Percentiles rank a stretch among this genome's conserved stretches.
phyloP scores from a whole-genome alignment of 2,329 filamentous ascomycete genomes.

The Aspergillus fischeri region DNA sequence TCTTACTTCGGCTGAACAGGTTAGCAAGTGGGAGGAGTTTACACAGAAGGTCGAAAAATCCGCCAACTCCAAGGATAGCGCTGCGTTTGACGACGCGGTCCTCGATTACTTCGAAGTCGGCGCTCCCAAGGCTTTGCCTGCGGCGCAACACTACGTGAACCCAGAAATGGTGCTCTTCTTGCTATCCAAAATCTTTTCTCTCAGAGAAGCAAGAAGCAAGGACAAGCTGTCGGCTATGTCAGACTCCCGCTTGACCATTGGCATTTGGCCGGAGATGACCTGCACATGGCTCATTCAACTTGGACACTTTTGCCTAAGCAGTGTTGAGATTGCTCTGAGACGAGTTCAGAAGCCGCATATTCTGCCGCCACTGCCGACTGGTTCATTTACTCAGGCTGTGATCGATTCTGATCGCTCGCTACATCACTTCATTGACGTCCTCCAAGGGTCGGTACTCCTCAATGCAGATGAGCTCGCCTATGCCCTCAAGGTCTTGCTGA shows the following conservation, averaged over 20 bases:
- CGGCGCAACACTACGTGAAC: conserved; percentile 28
- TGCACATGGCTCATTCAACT: conserved; percentile 40
- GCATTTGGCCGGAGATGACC: conserved; percentile 35
- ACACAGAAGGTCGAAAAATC: conserved; percentile 27
- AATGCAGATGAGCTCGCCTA: conserved; percentile 38
- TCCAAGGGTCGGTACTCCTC: conserved; percentile 33
- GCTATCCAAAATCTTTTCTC: conserved; percentile 37
- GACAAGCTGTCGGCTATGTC: conserved; percentile 24
- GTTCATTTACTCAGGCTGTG: conserved; percentile 38
- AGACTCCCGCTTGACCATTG: conserved; percentile 26
- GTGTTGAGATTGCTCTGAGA: conserved; percentile 39
- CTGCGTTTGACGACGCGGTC: conserved; percentile 34
- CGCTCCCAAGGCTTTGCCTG: conserved; percentile 19
- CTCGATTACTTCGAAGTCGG: conserved; percentile 25
- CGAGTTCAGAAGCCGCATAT: conserved; percentile 31
- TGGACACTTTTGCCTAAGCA: conserved; percentile 36
- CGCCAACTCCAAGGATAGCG: conserved; percentile 22
- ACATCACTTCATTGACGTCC: conserved; percentile 32
- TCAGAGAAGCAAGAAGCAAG: conserved; percentile 15
- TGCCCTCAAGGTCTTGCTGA: conserved; percentile 37
- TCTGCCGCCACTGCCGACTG: conserved; percentile 34
- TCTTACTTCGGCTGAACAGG: conserved; percentile 28
- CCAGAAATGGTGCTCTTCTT: conserved; percentile 35
- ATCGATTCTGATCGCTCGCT: conserved; percentile 37
- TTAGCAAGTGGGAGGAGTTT: conserved; percentile 32